Evolutionary conservation across 257 asterid species (phyloP), one percentile per base, ranked within the genome.

Genomic region (Solanum tacnaense): DNA sequence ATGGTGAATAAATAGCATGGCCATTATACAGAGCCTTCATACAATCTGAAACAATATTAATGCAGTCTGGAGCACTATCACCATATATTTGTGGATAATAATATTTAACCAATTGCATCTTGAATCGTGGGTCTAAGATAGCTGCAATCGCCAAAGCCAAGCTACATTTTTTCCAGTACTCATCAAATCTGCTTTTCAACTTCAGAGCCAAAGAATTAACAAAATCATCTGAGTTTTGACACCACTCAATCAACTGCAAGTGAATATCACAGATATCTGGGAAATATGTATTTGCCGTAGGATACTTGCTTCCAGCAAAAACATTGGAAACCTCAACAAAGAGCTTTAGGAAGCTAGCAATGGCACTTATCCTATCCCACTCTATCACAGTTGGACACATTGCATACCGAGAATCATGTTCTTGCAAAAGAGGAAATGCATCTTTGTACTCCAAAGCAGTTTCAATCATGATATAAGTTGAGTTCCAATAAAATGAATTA

Each of bases 91-190:
- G 96, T 20, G 98, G 96, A 87, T 97, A 97, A 91, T 95, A 97
- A 84, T 91, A 97, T 88, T 97, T 98, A 39, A 97, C 99, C 86
- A 95, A 90, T 86, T 92, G 94, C 99, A 96, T 97, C 93, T 97
- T 97, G 90, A 82, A 97, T 39, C 95, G 91, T 1, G 99, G 99
- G 89, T 96, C 99, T 89, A 97, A 90, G 90, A 97, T 94, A 44
- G 98, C 96, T 49, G 99, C 98, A 88, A 97, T 92, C n/a, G 99
- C 97, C 96, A 97, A 93, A 71, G 96, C 96, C 94, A 97, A 91
- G 93, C 99, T 97, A 93, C 99, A 96, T 90, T 95, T 96, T 90
- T 95, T 95, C 99, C 99, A 97, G 92, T 96, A 97, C 27, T 96
- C 98, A 68, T 97, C 99, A 88, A 97, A 97, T 88, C 91, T 94